Base-by-base conservation (phyloP, 306 rosid genomes). In the Vachellia collinsii region DNA sequence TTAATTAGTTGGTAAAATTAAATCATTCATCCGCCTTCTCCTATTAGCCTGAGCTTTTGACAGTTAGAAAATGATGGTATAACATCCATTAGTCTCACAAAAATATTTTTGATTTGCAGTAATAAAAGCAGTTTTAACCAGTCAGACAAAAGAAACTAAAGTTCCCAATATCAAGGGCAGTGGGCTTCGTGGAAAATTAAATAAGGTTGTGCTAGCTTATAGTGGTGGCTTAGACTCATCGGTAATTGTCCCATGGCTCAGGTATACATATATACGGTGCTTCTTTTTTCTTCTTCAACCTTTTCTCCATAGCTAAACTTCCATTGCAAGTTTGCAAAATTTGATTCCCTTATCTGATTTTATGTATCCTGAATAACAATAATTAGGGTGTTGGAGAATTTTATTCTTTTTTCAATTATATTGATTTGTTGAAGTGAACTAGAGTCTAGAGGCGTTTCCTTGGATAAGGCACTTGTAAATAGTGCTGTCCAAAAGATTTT, bases 181-280 rank as follows among this genome's bases (percentile, higher is more conserved):
- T 34, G 92, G 95, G 38, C 85, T 91, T 38, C 96, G 91, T n/a
- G 98, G 97, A 19, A 92, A 95, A 72, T 77, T 95, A 80, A 85
- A 91, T 17, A 95, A 95, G 86, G 99, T 95, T 48, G 98, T 95
- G 38, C 88, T 95, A 64, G 99, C 99, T 17, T 95, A 95, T 44
- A 95, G 98, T 78, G 99, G 99, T 76, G 98, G 98, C 85, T 88
- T 95, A 81, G 99, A 93, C 83, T 93, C 99, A 72, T 95, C 99
- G 14, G 96, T 95, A 79, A 93, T 93, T 67, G 99, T 95, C 41
- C 98, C 99, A 70, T 95, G 99, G 98, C 88, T 93, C 75, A 91
- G 96, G 98, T 93, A 43, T 43, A 43, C n/a, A n/a, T 42, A 82
- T 76, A 74, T 16, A 54, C 38, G 20, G 62, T 75, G 10, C 46